A percentile compares a stretch with the other conserved stretches of the same genome.
Evolutionary conservation across 129 eudicot genomes (phyloP).

Genomic region (Flaveria robusta): DNA sequence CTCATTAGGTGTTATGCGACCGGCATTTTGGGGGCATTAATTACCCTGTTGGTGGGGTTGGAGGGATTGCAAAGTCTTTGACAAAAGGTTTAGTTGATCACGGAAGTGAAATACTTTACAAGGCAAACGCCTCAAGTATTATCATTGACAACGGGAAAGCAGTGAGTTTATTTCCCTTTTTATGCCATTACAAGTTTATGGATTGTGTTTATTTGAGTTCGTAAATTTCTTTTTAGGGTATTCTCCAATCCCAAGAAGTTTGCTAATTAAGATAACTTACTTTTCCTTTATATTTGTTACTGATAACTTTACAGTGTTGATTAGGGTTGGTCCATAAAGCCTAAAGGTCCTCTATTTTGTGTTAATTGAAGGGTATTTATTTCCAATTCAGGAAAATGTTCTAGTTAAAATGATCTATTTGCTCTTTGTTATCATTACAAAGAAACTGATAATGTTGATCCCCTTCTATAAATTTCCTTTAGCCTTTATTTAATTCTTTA

Average conservation of each 20-base stretch:
- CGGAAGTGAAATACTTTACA: conserved; percentile 89
- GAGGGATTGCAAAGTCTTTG: conserved; percentile 85
- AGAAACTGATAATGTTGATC: neutral
- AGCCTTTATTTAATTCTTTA: neutral
- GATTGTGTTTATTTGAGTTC: neutral
- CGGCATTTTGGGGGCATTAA: conserved; percentile 98
- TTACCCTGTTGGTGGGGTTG: conserved; percentile 99
- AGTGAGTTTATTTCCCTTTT: conserved; percentile 48
- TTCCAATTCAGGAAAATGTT: neutral
- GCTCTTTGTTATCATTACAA: neutral
- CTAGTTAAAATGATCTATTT: neutral
- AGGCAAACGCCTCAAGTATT: conserved; percentile 78
- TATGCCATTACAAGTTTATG: neutral
- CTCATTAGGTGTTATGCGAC: conserved; percentile 86
- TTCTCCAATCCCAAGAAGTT: neutral
- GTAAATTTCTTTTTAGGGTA: neutral
- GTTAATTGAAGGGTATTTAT: conserved; percentile 2
- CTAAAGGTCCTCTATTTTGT: neutral
- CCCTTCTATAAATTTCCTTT: neutral
- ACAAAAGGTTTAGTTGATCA: conserved; percentile 81
- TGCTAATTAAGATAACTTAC: neutral
- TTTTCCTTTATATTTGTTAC: neutral
- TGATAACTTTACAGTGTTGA: conserved; percentile 7
- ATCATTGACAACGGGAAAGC: conserved; percentile 82
- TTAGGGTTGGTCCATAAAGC: neutral